A percentile compares a stretch with the other conserved stretches of the same genome.
Evolutionary conservation across 768 basidiomycete genomes (phyloP).

Genomic region (Suillus spraguei): DNA sequence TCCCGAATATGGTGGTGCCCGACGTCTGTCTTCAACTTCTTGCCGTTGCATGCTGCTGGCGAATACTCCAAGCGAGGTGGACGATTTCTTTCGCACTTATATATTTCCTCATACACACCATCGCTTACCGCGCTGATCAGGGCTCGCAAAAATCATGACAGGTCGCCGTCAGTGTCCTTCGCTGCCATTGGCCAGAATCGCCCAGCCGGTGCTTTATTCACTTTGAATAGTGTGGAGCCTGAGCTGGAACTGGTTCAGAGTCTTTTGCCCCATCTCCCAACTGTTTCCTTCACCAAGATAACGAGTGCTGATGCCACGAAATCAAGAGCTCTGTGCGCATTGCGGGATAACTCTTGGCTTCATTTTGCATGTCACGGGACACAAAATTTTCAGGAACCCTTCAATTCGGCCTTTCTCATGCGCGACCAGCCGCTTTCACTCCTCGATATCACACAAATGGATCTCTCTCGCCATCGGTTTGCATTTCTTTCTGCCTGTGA

Average conservation of each 20-base stretch:
- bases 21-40: constrained; percentile 8
- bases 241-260: background rate
- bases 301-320: background rate
- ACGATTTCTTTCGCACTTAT: background rate
- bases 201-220: background rate
- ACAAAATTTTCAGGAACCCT: constrained; percentile 12
- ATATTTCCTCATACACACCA: constrained; percentile 17
- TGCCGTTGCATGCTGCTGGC: constrained; percentile 19
- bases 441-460: constrained; percentile 9
- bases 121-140: constrained; percentile 10
- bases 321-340: background rate
- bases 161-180: background rate
- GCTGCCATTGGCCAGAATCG: constrained; percentile 10
- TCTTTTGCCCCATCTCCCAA: background rate
- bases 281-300: constrained; percentile 5
- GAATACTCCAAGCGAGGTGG: background rate
- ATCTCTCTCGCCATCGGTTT: constrained; percentile 5
- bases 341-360: constrained; percentile 15
- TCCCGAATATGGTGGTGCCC: constrained; percentile 16
- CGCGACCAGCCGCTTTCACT: constrained; percentile 6
- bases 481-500: constrained; percentile 27
- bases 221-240: background rate
- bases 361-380: constrained; percentile 25
- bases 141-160: constrained; percentile 9
- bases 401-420: constrained; percentile 14